Percentiles rank a stretch among this genome's conserved stretches.
Conservation (phyloP, 495 filamentous ascomycete species). For the Neurospora tetraspora region DNA sequence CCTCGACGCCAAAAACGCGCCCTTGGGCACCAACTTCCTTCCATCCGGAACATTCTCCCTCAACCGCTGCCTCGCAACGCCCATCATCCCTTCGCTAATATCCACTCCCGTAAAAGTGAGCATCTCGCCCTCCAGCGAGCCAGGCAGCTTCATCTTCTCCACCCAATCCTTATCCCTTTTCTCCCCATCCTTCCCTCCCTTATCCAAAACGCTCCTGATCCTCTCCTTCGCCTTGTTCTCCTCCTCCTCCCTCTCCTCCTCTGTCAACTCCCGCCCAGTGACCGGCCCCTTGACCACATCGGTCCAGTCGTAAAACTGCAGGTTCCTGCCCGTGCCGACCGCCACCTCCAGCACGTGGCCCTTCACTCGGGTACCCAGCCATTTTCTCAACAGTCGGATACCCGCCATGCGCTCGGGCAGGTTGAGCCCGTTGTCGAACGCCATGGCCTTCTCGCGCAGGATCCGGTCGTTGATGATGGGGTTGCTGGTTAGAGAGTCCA, state of each 20-base stretch:
- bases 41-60: slow-evolving; percentile 17
- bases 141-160: not conserved
- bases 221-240: slow-evolving; percentile 5
- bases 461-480: slow-evolving; percentile 4
- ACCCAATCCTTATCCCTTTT: not conserved
- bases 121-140: slow-evolving; percentile 12
- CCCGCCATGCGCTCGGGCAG: slow-evolving; percentile 57
- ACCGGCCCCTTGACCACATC: slow-evolving; percentile 8
- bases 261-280: not conserved
- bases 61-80: slow-evolving; percentile 28
- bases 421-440: slow-evolving; percentile 31
- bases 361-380: slow-evolving; percentile 49
- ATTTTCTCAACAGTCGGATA: slow-evolving; percentile 48
- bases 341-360: slow-evolving; percentile 86
- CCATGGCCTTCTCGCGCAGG: slow-evolving; percentile 9
- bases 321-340: slow-evolving; percentile 84
- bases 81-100: slow-evolving; percentile 33
- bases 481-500: not conserved
- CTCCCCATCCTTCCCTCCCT: not conserved
- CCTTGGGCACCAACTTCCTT: slow-evolving; percentile 9
- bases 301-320: slow-evolving; percentile 57
- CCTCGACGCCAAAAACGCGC: slow-evolving; percentile 8
- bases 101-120: slow-evolving; percentile 37
- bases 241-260: slow-evolving; percentile 5
- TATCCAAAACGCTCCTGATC: slow-evolving; percentile 3